Conservation (phyloP, 202 grass and related monocot species). For the Zizania palustris region DNA sequence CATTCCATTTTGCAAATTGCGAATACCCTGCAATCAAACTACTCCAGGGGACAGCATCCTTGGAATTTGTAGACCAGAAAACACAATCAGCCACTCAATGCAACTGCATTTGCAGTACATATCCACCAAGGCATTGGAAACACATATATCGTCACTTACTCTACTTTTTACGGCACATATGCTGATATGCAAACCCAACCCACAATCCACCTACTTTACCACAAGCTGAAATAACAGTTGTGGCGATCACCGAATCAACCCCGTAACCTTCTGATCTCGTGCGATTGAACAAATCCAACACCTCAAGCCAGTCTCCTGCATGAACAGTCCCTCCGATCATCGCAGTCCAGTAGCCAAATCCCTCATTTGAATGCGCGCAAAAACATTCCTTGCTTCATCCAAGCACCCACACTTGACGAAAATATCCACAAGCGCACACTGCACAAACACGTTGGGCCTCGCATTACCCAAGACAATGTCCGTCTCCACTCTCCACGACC, state of each 20-base stretch:
- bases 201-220: slow-evolving; percentile 42
- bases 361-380: slow-evolving; percentile 48
- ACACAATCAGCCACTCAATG: slow-evolving; percentile 32
- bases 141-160: slow-evolving; percentile 39
- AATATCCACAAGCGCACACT: slow-evolving; percentile 64
- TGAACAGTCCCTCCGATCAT: slow-evolving; percentile 52
- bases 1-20: slow-evolving; percentile 51
- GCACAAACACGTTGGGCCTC: slow-evolving; percentile 46
- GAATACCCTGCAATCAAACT: slow-evolving; percentile 61
- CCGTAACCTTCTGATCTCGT: slow-evolving; percentile 46
- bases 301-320: slow-evolving; percentile 44
- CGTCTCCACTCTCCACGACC: neutral
- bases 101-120: slow-evolving; percentile 66
- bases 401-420: slow-evolving; percentile 61
- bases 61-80: slow-evolving; percentile 42
- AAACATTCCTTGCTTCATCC: slow-evolving; percentile 49
- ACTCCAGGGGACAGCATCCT: slow-evolving; percentile 68
- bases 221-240: slow-evolving; percentile 59
- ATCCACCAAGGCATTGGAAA: slow-evolving; percentile 64
- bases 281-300: slow-evolving; percentile 35
- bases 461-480: neutral
- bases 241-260: slow-evolving; percentile 54
- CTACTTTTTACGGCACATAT: slow-evolving; percentile 45
- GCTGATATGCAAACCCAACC: slow-evolving; percentile 41
- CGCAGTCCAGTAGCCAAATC: slow-evolving; percentile 59